These are phyloP conservation scores for Neoconidiobolus thromboides DNA, from an alignment of 371 early-diverging fungal genomes.

Conservation along the genomic window DNA sequence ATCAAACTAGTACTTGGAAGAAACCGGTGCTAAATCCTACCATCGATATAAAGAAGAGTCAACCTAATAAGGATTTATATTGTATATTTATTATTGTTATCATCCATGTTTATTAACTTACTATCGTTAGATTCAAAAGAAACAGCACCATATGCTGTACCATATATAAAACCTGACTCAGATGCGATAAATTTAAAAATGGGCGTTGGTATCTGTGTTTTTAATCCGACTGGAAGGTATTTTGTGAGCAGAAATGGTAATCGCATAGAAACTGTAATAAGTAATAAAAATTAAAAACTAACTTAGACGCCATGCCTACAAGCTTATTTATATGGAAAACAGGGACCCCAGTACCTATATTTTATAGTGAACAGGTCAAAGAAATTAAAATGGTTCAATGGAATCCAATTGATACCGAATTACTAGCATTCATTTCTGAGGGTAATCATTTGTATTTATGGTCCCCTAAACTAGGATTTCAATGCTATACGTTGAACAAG, in stretches of 20 bases:
- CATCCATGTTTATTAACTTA: not conserved
- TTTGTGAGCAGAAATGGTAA: constrained; percentile 15
- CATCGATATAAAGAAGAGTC: not conserved
- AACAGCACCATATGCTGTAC: constrained; percentile 17
- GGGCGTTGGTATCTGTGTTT: constrained; percentile 22
- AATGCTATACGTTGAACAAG: not conserved
- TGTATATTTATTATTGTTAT: not conserved
- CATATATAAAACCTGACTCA: constrained; percentile 13
- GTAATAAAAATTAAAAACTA: not conserved
- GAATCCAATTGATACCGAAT: constrained; percentile 22
- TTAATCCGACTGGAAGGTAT: constrained; percentile 20
- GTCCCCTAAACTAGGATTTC: constrained; percentile 4
- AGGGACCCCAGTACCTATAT: constrained; percentile 13
- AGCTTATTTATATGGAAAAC: constrained; percentile 31
- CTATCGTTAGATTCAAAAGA: constrained; percentile 14
- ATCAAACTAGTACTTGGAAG: not conserved
- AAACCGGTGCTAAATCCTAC: not conserved
- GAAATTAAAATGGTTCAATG: constrained; percentile 21
- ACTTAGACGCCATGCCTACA: constrained; percentile 26
- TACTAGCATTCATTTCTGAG: constrained; percentile 21
- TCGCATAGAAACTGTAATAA: not conserved
- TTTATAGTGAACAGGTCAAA: constrained; percentile 18
- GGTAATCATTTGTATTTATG: constrained; percentile 22
- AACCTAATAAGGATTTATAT: constrained; percentile 5
- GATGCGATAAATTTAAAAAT: constrained; percentile 27